Evolutionary conservation across 2,329 filamentous ascomycete species (phyloP).

Genomic region (Penicillium sclerotigenum): DNA sequence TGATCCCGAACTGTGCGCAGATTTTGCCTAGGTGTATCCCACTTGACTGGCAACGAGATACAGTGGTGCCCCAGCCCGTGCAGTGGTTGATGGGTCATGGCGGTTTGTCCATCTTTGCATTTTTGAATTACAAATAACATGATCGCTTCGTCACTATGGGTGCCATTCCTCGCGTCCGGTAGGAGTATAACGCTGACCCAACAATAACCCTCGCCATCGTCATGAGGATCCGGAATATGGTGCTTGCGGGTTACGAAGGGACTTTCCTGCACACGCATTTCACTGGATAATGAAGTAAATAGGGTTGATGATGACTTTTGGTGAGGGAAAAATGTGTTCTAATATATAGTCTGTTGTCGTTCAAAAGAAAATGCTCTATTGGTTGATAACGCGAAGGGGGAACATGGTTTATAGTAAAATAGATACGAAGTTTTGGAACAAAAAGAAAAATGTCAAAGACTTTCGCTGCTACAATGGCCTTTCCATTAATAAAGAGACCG

Average conservation of each 20-base stretch:
- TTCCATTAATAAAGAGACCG: too few species aligned
- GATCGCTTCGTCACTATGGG: background rate
- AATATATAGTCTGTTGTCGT: background rate
- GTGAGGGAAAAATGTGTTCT: background rate
- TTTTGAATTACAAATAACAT: background rate
- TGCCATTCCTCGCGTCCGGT: background rate
- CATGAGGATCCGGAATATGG: background rate
- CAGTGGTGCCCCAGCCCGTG: background rate
- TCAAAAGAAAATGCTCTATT: background rate
- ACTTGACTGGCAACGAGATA: constrained; percentile 1
- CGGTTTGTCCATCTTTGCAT: background rate
- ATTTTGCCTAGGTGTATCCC: background rate
- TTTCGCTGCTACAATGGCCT: background rate
- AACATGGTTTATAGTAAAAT: background rate
- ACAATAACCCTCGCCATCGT: background rate
- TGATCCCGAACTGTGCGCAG: background rate
- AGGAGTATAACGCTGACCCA: background rate
- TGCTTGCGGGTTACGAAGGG: background rate
- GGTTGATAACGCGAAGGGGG: background rate
- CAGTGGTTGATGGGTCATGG: background rate
- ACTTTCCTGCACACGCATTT: background rate
- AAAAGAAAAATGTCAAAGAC: background rate
- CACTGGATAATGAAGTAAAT: background rate
- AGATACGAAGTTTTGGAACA: background rate
- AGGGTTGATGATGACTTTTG: background rate